Evolutionary conservation across 2,329 filamentous ascomycete genomes (phyloP).

Genomic region (Monilinia polystroma): DNA sequence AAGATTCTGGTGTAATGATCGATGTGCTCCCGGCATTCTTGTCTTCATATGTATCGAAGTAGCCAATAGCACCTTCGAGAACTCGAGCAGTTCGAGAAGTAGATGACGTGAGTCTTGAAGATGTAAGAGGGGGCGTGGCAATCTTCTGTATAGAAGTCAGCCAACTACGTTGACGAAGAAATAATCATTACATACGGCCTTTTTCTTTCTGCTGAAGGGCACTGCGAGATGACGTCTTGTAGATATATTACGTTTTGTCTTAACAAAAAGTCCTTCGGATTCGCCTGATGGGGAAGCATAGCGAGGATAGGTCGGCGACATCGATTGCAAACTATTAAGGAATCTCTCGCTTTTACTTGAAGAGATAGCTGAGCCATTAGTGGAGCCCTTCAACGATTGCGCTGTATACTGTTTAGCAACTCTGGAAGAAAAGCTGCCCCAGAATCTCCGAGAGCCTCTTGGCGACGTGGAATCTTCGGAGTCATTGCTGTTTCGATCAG

Average conservation of each 20-base stretch:
- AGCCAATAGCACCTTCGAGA: slow-evolving; percentile 33
- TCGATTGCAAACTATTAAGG: slow-evolving; percentile 21
- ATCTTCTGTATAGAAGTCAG: slow-evolving; percentile 14
- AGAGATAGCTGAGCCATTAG: slow-evolving; percentile 3
- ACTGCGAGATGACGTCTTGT: slow-evolving; percentile 20
- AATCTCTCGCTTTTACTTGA: slow-evolving; percentile 15
- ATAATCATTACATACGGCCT: slow-evolving; percentile 23
- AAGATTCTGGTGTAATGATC: slow-evolving; percentile 3
- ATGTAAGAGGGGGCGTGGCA: slow-evolving; percentile 2
- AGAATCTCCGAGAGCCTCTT: slow-evolving; percentile 17
- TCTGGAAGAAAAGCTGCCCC: slow-evolving; percentile 16
- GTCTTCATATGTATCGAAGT: slow-evolving; percentile 26
- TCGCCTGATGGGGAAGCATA: slow-evolving; percentile 22
- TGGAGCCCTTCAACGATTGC: background rate
- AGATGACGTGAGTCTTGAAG: slow-evolving; percentile 25
- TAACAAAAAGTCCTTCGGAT: slow-evolving; percentile 31
- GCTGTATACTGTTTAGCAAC: slow-evolving; percentile 12
- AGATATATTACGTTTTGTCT: slow-evolving; percentile 29
- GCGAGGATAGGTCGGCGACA: slow-evolving; percentile 24
- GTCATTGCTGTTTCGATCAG: background rate
- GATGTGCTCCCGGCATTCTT: no score
- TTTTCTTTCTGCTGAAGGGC: slow-evolving; percentile 22
- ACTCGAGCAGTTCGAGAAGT: slow-evolving; percentile 30
- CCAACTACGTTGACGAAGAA: background rate
- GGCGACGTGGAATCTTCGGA: slow-evolving; percentile 17